Evolutionary conservation across 2,329 filamentous ascomycete genomes (phyloP).

Genomic region (Lecanicillium sp.): DNA sequence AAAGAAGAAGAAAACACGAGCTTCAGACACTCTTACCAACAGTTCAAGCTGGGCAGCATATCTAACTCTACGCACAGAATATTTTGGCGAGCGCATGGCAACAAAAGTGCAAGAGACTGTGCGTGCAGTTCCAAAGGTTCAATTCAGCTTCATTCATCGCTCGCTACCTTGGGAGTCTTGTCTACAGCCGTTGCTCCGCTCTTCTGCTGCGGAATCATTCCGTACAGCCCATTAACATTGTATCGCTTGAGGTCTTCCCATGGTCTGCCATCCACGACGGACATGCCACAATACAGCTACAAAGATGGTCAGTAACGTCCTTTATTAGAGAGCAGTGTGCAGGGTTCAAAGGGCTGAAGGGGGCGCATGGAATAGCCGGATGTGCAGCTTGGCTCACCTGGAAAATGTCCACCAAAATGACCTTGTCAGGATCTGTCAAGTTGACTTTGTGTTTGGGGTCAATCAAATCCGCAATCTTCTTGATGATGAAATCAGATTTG

Average conservation of each 20-base stretch:
- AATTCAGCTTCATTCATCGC: background rate
- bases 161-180: background rate
- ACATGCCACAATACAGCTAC: constrained; percentile 72
- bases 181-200: background rate
- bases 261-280: constrained; percentile 61
- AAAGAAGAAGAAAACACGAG: too few relatives aligned
- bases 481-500: constrained; percentile 62
- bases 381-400: too few relatives aligned
- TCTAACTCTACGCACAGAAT: too few relatives aligned
- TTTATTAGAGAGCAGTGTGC: too few relatives aligned
- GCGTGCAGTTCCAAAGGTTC: too few relatives aligned
- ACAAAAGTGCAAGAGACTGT: too few relatives aligned
- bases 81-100: too few relatives aligned
- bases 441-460: constrained; percentile 66
- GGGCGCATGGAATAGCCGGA: too few relatives aligned
- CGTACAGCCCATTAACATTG: constrained; percentile 70
- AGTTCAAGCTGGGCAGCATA: too few relatives aligned
- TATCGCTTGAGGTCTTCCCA: constrained; percentile 70
- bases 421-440: constrained; percentile 67
- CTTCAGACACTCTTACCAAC: too few relatives aligned
- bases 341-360: too few relatives aligned
- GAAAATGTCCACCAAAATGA: constrained; percentile 74
- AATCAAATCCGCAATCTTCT: constrained; percentile 59
- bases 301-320: background rate
- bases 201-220: constrained; percentile 17